A percentile compares a stretch with the other conserved stretches of the same genome.
These are phyloP conservation scores for Cytospora schulzeri DNA, from an alignment of 2,329 filamentous ascomycete species.

Conservation along the genomic window DNA sequence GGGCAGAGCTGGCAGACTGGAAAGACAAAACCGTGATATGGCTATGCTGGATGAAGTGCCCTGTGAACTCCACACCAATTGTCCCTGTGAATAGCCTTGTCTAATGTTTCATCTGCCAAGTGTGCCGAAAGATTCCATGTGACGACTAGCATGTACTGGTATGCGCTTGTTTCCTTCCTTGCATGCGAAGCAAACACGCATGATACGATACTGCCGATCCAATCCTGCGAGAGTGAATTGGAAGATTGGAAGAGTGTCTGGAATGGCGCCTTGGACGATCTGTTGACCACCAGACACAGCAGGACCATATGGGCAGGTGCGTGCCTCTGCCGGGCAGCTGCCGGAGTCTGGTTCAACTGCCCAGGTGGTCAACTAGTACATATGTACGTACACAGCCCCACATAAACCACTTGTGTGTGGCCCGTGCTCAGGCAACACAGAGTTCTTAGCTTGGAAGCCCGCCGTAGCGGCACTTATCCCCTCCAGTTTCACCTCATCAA, in stretches of 20 bases:
- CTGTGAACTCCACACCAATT: background rate
- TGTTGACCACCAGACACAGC: too few relatives aligned
- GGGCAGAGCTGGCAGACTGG: slow-evolving; percentile 8
- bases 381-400: background rate
- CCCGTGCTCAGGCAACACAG: slow-evolving; percentile 1
- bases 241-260: background rate
- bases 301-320: background rate
- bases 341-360: too few relatives aligned
- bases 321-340: background rate
- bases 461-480: slow-evolving; percentile 19
- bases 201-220: background rate
- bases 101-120: too few relatives aligned
- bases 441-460: slow-evolving; percentile 5
- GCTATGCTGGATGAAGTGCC: slow-evolving; percentile 6
- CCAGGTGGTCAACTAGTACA: too few relatives aligned
- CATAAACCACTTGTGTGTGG: background rate
- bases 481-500: slow-evolving; percentile 23
- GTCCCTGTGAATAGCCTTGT: background rate
- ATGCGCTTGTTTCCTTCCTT: background rate
- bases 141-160: background rate
- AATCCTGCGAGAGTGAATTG: background rate
- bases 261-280: background rate
- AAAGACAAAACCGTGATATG: slow-evolving; percentile 13
- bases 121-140: background rate
- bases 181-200: background rate